A percentile compares a stretch with the other conserved stretches of the same genome.
Conservation (phyloP, 768 basidiomycete genomes). For the Pulveroboletus sp. region DNA sequence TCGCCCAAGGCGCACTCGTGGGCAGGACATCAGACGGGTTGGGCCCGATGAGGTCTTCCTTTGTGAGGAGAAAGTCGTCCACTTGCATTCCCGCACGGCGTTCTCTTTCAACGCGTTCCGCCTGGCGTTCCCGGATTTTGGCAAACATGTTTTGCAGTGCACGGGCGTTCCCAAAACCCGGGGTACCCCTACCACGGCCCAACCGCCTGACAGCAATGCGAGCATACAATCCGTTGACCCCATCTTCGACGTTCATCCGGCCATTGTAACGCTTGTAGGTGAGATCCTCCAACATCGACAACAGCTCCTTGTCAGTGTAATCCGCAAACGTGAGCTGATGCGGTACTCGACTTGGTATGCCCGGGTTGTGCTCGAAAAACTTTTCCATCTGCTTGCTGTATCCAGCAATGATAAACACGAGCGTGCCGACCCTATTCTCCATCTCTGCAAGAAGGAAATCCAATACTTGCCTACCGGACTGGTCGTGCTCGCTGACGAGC, state of each 20-base stretch:
- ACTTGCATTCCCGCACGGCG: conserved; percentile 38
- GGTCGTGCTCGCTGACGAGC: conserved; percentile 48
- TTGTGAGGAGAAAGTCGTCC: conserved; percentile 51
- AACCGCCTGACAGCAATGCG: conserved; percentile 60
- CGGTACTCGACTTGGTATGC: conserved; percentile 64
- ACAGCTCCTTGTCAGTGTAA: conserved; percentile 56
- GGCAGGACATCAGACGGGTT: conserved; percentile 51
- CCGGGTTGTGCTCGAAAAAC: conserved; percentile 78
- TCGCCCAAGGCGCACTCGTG: conserved; percentile 48
- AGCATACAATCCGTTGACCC: conserved; percentile 51
- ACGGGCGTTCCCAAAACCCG: conserved; percentile 71
- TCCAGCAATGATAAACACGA: conserved; percentile 72
- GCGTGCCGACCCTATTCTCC: conserved; percentile 63
- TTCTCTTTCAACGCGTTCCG: conserved; percentile 43
- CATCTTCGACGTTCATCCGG: conserved; percentile 56
- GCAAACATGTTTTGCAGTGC: conserved; percentile 54
- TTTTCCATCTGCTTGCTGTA: conserved; percentile 74
- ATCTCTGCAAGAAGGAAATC: conserved; percentile 74
- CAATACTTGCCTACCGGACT: conserved; percentile 54
- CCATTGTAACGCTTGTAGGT: conserved; percentile 46
- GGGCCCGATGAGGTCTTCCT: conserved; percentile 65
- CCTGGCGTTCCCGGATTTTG: conserved; percentile 51
- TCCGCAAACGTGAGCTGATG: conserved; percentile 58
- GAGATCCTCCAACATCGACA: conserved; percentile 50
- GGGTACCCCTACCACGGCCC: conserved; percentile 53